phyloP scores from a whole-genome alignment of 192 early-diverging fungal species.

The Rhizoclosmatium sp. region DNA sequence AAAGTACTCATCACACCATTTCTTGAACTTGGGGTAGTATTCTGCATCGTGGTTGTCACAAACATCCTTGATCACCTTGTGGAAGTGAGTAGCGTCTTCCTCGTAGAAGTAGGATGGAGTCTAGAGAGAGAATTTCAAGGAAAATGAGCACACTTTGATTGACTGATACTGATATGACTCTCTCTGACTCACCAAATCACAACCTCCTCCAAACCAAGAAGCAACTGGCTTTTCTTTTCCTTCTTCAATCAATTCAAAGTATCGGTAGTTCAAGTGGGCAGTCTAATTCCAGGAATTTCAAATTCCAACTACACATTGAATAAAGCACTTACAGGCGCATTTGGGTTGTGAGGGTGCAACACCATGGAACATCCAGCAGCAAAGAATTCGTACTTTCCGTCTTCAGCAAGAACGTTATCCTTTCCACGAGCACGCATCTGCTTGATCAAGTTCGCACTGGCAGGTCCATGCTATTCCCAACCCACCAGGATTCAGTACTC shows the following conservation, averaged over 20 bases:
- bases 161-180: too few relatives aligned
- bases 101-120: conserved; percentile 90
- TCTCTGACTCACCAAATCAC: conserved; percentile 71
- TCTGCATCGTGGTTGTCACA: conserved; percentile 86
- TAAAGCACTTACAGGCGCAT: conserved; percentile 67
- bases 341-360: conserved; percentile 94
- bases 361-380: conserved; percentile 91
- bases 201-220: conserved; percentile 97
- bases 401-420: conserved; percentile 60
- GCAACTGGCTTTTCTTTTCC: conserved; percentile 70
- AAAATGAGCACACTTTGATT: too few relatives aligned
- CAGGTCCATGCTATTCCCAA: conserved; percentile 38
- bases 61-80: conserved; percentile 87
- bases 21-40: conserved; percentile 92
- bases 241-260: conserved; percentile 86
- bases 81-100: conserved; percentile 95
- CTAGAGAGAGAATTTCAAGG: background rate
- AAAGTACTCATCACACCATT: conserved; percentile 98
- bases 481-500: too few relatives aligned
- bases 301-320: background rate
- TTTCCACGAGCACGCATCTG: conserved; percentile 90
- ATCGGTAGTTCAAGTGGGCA: conserved; percentile 95
- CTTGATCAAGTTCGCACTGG: conserved; percentile 79
- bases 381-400: conserved; percentile 64
- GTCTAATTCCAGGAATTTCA: conserved; percentile 53